Percentiles rank a stretch among this genome's conserved stretches.
These are phyloP conservation scores for Candida sithepensis DNA, from an alignment of 805 yeast species.

Conservation along the genomic window DNA sequence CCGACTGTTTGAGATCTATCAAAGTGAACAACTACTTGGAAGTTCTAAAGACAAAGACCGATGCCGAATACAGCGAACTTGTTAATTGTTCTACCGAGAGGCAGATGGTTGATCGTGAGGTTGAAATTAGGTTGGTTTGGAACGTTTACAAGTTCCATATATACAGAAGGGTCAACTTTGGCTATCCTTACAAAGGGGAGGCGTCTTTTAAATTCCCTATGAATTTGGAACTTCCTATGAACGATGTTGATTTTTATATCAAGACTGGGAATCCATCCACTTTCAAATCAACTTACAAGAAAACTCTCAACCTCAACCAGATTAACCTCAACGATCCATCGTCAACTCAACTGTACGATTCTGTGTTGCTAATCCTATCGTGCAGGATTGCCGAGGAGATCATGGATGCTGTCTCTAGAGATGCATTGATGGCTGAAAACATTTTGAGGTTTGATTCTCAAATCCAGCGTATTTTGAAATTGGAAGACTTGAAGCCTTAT, in stretches of 20 bases:
- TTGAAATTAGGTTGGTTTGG: slow-evolving; percentile 35
- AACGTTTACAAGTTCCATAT: slow-evolving; percentile 35
- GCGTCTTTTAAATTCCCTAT: slow-evolving; percentile 27
- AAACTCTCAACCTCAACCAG: slow-evolving; percentile 9
- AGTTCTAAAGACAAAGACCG: slow-evolving; percentile 8
- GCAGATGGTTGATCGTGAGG: slow-evolving; percentile 34
- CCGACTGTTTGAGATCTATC: slow-evolving; percentile 11
- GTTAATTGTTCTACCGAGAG: slow-evolving; percentile 27
- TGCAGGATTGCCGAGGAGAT: slow-evolving; percentile 32
- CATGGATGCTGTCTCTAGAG: slow-evolving; percentile 31
- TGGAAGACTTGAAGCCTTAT: slow-evolving; percentile 15
- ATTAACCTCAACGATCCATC: slow-evolving; percentile 15
- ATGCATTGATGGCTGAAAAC: slow-evolving; percentile 23
- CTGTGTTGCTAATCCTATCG: slow-evolving; percentile 29
- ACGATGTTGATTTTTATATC: slow-evolving; percentile 24
- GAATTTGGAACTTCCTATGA: slow-evolving; percentile 33
- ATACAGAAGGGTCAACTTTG: slow-evolving; percentile 32
- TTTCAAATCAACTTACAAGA: slow-evolving; percentile 13
- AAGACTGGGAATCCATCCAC: slow-evolving; percentile 6
- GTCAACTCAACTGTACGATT: slow-evolving; percentile 20
- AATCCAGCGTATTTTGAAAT: slow-evolving; percentile 19
- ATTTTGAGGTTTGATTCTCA: slow-evolving; percentile 24
- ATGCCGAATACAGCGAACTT: slow-evolving; percentile 25
- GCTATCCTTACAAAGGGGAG: slow-evolving; percentile 31
- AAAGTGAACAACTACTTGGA: slow-evolving; percentile 10